Percentiles rank a stretch among this genome's conserved stretches.
These are phyloP conservation scores for Spongospora subterranea DNA, from an alignment of 208 protist species.

Conservation along the genomic window DNA sequence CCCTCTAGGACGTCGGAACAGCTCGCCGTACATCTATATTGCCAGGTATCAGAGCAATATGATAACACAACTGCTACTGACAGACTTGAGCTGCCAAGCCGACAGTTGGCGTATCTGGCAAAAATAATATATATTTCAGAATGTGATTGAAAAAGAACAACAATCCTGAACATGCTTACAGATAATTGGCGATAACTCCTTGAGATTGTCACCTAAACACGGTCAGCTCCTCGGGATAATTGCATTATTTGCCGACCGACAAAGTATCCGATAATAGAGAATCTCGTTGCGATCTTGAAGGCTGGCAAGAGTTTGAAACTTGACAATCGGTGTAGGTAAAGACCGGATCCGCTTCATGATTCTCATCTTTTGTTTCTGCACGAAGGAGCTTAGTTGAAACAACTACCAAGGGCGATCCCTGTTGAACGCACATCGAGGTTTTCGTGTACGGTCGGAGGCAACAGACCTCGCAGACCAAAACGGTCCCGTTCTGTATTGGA, in stretches of 20 bases:
- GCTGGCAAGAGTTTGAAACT: constrained; percentile 74
- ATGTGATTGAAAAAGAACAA: neutral
- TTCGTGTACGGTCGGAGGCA: constrained; percentile 67
- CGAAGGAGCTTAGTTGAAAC: neutral
- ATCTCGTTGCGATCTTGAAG: constrained; percentile 79
- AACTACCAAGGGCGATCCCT: neutral
- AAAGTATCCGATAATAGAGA: constrained; percentile 76
- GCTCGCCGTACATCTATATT: constrained; percentile 29
- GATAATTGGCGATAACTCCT: constrained; percentile 76
- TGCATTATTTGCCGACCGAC: neutral
- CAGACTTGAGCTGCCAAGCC: constrained; percentile 44
- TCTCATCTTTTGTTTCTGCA: constrained; percentile 68
- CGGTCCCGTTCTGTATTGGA: constrained; percentile 71
- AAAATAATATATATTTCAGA: constrained; percentile 13
- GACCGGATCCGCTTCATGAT: constrained; percentile 63
- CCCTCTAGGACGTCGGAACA: constrained; percentile 51
- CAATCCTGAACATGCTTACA: constrained; percentile 43
- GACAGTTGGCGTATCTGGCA: constrained; percentile 79
- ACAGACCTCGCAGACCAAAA: constrained; percentile 73
- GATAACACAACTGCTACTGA: neutral
- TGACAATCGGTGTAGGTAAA: constrained; percentile 63
- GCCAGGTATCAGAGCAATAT: neutral
- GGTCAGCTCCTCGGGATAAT: neutral
- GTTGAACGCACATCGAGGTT: neutral
- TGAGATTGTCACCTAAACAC: constrained; percentile 69